These are phyloP conservation scores for Mentha longifolia DNA, from an alignment of 257 asterid species.

Conservation along the genomic window DNA sequence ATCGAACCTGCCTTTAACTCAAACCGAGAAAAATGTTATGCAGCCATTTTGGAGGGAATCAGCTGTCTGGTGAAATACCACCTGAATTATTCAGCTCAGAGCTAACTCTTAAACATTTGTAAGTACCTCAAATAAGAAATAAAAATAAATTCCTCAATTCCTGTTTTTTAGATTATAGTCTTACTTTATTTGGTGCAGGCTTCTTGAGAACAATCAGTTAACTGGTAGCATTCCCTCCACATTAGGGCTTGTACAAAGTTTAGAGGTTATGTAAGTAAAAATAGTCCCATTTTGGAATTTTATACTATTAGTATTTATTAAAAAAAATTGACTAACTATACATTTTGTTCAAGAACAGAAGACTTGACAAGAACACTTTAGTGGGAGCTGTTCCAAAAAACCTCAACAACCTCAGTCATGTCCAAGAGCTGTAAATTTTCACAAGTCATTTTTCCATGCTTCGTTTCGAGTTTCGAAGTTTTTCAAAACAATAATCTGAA, in stretches of 20 bases:
- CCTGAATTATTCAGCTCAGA: conserved; percentile 61
- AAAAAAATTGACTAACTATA: no score
- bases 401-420: conserved; percentile 60
- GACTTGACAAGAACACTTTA: conserved; percentile 71
- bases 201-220: conserved; percentile 68
- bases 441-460: neutral
- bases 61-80: conserved; percentile 77
- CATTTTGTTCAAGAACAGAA: conserved; percentile 42
- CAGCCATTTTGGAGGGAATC: conserved; percentile 90
- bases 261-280: conserved; percentile 84
- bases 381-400: conserved; percentile 64
- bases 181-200: conserved; percentile 52
- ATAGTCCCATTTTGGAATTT: conserved; percentile 22
- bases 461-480: neutral
- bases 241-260: conserved; percentile 54
- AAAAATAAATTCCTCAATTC: neutral
- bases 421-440: conserved; percentile 71
- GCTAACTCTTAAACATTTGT: conserved; percentile 76
- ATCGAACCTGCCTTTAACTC: neutral
- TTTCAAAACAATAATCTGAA: neutral
- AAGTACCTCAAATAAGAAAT: conserved; percentile 39
- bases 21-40: conserved; percentile 25
- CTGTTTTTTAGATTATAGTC: neutral
- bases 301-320: no score
- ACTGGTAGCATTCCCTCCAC: conserved; percentile 74